Conservation (phyloP, 148 eudicot species). For the Diospyros kaki region DNA sequence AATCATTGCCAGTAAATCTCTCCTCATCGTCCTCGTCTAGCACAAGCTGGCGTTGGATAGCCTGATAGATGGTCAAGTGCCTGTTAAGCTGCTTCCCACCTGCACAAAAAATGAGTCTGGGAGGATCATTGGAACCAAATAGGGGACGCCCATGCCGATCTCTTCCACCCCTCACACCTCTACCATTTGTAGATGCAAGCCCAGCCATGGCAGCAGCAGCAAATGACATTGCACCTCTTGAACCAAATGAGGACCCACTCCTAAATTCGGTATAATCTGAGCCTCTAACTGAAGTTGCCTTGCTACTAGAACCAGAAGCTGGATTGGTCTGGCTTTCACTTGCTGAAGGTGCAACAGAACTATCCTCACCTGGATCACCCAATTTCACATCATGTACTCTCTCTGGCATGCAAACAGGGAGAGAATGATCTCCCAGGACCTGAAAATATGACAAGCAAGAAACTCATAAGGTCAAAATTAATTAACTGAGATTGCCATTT, state of each 20-base stretch:
- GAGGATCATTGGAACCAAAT: constrained; percentile 54
- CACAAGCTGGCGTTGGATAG: constrained; percentile 81
- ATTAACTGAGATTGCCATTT: too few relatives aligned
- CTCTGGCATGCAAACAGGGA: constrained; percentile 74
- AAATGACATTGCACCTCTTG: constrained; percentile 97
- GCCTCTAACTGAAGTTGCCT: constrained; percentile 49
- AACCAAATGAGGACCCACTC: constrained; percentile 63
- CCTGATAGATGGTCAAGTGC: constrained; percentile 90
- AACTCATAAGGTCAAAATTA: not conserved
- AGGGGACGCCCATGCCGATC: constrained; percentile 71
- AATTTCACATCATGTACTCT: constrained; percentile 92
- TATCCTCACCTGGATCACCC: constrained; percentile 67
- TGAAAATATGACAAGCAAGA: constrained; percentile 22
- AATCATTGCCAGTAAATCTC: constrained; percentile 53
- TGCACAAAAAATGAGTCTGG: constrained; percentile 70
- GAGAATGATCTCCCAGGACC: constrained; percentile 73
- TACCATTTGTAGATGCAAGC: constrained; percentile 70
- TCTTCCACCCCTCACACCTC: constrained; percentile 74
- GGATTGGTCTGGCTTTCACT: constrained; percentile 61
- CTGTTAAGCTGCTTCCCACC: constrained; percentile 83
- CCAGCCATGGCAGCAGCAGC: constrained; percentile 99
- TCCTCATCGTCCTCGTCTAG: constrained; percentile 88
- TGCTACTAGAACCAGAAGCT: constrained; percentile 71
- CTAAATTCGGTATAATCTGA: constrained; percentile 57
- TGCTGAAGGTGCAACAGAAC: constrained; percentile 40